A percentile compares a stretch with the other conserved stretches of the same genome.
phyloP scores from a whole-genome alignment of 75 land plant species.

The Sequoiadendron giganteum region DNA sequence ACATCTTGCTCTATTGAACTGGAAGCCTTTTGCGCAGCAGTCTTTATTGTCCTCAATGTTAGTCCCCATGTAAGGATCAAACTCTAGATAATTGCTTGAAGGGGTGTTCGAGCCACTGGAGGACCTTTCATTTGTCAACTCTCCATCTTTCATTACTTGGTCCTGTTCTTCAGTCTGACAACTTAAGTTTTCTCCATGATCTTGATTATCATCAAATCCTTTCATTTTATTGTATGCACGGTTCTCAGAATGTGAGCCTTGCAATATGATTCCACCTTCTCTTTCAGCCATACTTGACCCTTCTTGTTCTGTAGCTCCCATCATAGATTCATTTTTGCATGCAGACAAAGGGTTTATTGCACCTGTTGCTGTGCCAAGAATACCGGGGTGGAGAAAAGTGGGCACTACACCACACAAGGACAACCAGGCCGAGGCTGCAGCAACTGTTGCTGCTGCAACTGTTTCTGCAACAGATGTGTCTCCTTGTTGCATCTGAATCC shows the following conservation, averaged over 20 bases:
- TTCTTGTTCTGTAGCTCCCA: not conserved
- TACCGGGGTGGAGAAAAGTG: conserved; percentile 2
- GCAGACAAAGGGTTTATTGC: conserved; percentile 8
- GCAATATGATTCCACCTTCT: not conserved
- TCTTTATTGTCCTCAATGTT: not conserved
- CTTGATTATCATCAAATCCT: not conserved
- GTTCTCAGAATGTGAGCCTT: conserved; percentile 1
- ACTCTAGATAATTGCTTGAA: conserved; percentile 1
- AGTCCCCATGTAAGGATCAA: not conserved
- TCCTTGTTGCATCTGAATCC: conserved; percentile 7
- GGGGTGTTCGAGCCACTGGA: conserved; percentile 13
- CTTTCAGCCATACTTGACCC: not conserved
- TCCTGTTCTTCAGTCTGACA: not conserved
- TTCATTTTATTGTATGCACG: not conserved
- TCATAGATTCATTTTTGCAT: not conserved
- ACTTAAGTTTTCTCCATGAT: conserved; percentile 8
- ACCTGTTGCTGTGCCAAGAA: not conserved
- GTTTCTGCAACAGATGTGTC: not conserved
- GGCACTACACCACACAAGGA: conserved; percentile 12
- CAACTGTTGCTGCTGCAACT: not conserved
- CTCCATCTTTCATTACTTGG: not conserved
- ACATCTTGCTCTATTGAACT: not conserved
- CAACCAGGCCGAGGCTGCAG: conserved; percentile 26
- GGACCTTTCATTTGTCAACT: conserved; percentile 16
- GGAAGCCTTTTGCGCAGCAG: not conserved